A percentile compares a stretch with the other conserved stretches of the same genome.
These are phyloP conservation scores for Phialocephala sp. DNA, from an alignment of 2,329 filamentous ascomycete genomes.

Conservation along the genomic window DNA sequence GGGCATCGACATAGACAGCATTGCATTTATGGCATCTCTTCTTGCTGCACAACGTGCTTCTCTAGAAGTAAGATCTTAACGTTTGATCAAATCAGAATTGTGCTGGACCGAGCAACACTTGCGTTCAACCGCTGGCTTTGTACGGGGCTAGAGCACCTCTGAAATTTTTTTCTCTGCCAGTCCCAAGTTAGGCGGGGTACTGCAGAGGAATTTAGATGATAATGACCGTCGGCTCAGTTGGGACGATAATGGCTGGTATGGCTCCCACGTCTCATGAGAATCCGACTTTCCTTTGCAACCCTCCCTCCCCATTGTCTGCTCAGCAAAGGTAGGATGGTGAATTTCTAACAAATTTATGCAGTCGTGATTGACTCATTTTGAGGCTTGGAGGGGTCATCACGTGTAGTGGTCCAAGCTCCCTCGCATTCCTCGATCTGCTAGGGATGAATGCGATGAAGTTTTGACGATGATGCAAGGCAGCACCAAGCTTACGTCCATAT, in stretches of 20 bases:
- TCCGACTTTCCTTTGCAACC: not conserved
- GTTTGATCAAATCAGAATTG: slow-evolving; percentile 7
- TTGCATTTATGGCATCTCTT: slow-evolving; percentile 31
- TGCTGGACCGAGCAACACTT: slow-evolving; percentile 16
- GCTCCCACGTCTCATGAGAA: not conserved
- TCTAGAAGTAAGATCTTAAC: slow-evolving; percentile 10
- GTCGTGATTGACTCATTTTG: not conserved
- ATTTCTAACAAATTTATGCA: not conserved
- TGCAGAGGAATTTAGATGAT: not conserved
- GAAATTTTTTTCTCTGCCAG: slow-evolving; percentile 11
- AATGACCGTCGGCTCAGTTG: not conserved
- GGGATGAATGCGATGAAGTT: slow-evolving; percentile 3
- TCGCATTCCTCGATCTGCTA: slow-evolving; percentile 7
- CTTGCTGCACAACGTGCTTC: slow-evolving; percentile 7
- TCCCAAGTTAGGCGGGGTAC: slow-evolving; percentile 9
- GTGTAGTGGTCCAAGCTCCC: slow-evolving; percentile 19
- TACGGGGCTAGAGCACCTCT: slow-evolving; percentile 17
- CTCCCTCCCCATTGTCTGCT: not conserved
- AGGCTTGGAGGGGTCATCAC: slow-evolving; percentile 10
- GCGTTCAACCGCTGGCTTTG: slow-evolving; percentile 22
- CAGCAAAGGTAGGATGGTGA: not conserved
- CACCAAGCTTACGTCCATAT: not conserved
- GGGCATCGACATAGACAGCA: slow-evolving; percentile 40
- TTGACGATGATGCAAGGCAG: slow-evolving; percentile 6
- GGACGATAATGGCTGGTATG: slow-evolving; percentile 11